Evolutionary conservation across 2,329 filamentous ascomycete species (phyloP), one percentile per base, ranked within the genome.

Genomic region (Aspergillus tubingensis): DNA sequence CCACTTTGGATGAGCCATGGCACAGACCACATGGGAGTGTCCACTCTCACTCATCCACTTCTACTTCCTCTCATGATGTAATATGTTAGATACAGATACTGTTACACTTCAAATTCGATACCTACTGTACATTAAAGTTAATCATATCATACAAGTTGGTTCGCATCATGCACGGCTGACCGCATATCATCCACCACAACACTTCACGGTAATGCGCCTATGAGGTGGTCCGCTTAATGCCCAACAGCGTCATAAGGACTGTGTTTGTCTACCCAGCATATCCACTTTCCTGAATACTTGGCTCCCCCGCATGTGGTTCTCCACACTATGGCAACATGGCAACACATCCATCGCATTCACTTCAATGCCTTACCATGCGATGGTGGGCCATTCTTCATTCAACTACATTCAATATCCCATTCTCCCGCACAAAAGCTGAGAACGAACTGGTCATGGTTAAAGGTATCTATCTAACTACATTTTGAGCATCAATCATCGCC

Each of bases 401-500:
- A 36, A 13, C 11, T 36, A 36, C 32, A 36, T 13, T 5, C 32
- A 13, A 13, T 36, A 2, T 13, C 11, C 32, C 32, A 36, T 13
- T 13, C 25, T 1, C 25, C 3, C 10, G 3, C 27, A 30, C 30
- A 11, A 13, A 13, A 11, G 30, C 30, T 36, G 11, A 36, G 11
- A 36, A 10, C 11, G 5, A 36, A 36, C 11, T 6, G 32, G 11
- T 15, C 4, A 36, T 30, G 8, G 5, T 36, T 15, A 1, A 36
- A 36, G 32, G 32, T 13, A 36, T 36, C 32, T 36, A 36, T 13
- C 32, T 13, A 13, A 36, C 11, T 13, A 36, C 30, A 36, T 36
- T 13, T 6, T 36, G 11, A 36, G 32, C 11, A 36, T 13, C 32
- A 36, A 11, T 52, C 54, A 67, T 50, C 77, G 76, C 68, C 78